Percentiles rank a stretch among this genome's conserved stretches.
Conservation (phyloP, 2,329 filamentous ascomycete genomes). For the Paramyrothecium sp. region DNA sequence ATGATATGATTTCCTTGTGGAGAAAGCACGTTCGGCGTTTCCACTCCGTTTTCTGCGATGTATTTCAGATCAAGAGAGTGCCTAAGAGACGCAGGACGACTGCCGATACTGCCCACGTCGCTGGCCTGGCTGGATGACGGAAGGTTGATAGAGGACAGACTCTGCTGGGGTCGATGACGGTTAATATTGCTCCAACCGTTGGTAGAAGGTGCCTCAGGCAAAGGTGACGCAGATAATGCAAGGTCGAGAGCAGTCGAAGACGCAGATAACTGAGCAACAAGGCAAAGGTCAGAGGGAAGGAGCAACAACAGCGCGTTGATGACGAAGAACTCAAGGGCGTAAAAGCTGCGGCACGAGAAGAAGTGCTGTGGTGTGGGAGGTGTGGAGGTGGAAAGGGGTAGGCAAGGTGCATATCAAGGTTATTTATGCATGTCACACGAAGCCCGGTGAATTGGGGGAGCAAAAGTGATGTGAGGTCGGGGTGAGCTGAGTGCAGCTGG, state of each 20-base stretch:
- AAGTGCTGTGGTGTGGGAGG: background rate
- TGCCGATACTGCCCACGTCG: constrained; percentile 46
- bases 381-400: background rate
- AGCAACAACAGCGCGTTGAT: constrained; percentile 14
- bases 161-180: constrained; percentile 68
- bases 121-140: constrained; percentile 37
- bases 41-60: constrained; percentile 43
- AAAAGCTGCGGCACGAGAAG: constrained; percentile 5
- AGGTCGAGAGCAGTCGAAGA: constrained; percentile 81
- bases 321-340: constrained; percentile 9
- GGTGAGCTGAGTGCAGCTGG: background rate
- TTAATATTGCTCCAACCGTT: constrained; percentile 60
- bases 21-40: constrained; percentile 37
- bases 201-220: constrained; percentile 48
- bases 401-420: background rate
- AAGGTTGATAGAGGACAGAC: constrained; percentile 47
- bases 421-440: no score
- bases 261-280: constrained; percentile 64
- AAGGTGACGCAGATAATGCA: constrained; percentile 66
- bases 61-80: constrained; percentile 59
- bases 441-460: background rate
- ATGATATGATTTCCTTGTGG: constrained; percentile 51
- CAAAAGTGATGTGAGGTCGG: background rate
- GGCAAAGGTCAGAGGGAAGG: constrained; percentile 29
- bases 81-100: constrained; percentile 48